phyloP scores from a whole-genome alignment of 2,329 filamentous ascomycete genomes.

The Aphanocladium album region DNA sequence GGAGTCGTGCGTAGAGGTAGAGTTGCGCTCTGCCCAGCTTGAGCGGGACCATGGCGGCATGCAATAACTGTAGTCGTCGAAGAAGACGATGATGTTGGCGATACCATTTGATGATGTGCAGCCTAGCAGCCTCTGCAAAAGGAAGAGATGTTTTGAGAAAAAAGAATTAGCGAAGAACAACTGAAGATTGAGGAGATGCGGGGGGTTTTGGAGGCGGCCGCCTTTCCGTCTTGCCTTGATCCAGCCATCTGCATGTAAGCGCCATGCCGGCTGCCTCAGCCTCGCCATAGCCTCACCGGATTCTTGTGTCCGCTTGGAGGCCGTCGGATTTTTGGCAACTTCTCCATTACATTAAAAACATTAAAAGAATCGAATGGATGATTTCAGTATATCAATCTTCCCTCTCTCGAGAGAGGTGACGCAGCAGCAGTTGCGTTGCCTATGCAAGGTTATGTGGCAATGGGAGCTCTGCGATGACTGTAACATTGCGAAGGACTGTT shows the following conservation, averaged over 20 bases:
- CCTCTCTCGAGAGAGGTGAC: background rate
- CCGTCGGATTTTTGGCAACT: too few species aligned
- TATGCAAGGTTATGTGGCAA: background rate
- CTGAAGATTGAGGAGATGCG: background rate
- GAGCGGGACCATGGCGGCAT: background rate
- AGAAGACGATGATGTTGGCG: background rate
- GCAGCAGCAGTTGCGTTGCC: background rate
- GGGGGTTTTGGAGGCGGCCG: background rate
- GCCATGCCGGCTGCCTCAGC: background rate
- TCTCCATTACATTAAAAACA: too few species aligned
- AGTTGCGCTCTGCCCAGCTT: background rate
- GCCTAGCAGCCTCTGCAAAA: too few species aligned
- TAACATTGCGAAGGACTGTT: background rate
- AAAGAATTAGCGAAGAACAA: background rate
- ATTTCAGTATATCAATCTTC: background rate
- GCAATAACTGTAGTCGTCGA: background rate
- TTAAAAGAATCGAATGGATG: background rate
- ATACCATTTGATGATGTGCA: background rate
- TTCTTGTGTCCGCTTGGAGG: too few species aligned
- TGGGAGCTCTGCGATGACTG: constrained; percentile 10
- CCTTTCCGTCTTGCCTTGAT: background rate
- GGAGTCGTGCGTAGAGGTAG: background rate
- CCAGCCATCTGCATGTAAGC: background rate
- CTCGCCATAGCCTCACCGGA: background rate
- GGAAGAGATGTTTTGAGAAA: background rate